Evolutionary conservation across 2,329 filamentous ascomycete genomes (phyloP).

Genomic region (Fusarium keratoplasticum): DNA sequence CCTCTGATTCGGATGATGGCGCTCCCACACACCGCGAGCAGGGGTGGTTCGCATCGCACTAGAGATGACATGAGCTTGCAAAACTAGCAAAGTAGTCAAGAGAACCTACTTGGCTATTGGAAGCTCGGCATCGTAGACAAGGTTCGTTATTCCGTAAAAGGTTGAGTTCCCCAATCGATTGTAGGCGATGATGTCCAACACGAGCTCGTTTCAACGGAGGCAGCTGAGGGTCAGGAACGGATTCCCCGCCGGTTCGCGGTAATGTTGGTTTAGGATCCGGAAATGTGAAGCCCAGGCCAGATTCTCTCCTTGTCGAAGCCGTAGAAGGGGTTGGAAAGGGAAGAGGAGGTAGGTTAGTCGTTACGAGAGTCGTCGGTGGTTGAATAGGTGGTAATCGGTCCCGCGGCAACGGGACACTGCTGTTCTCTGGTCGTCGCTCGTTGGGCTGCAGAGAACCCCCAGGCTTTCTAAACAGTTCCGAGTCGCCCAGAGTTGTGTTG

Average conservation of each 20-base stretch:
- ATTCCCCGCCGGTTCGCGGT: slow-evolving; percentile 57
- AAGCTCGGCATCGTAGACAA: slow-evolving; percentile 64
- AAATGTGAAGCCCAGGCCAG: slow-evolving; percentile 51
- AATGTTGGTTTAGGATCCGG: slow-evolving; percentile 51
- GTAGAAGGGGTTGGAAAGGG: slow-evolving; percentile 47
- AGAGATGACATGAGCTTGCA: slow-evolving; percentile 20
- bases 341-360: slow-evolving; percentile 45
- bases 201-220: slow-evolving; percentile 67
- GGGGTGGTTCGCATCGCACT: slow-evolving; percentile 65
- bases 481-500: slow-evolving; percentile 55
- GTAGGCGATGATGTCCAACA: slow-evolving; percentile 63
- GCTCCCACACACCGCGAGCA: slow-evolving; percentile 60
- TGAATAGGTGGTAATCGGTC: slow-evolving; percentile 50
- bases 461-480: slow-evolving; percentile 54
- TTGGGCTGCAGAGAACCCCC: slow-evolving; percentile 19
- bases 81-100: not conserved
- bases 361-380: slow-evolving; percentile 50
- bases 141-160: slow-evolving; percentile 60
- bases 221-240: slow-evolving; percentile 63
- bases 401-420: slow-evolving; percentile 36
- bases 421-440: slow-evolving; percentile 24
- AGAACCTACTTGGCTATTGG: slow-evolving; percentile 58
- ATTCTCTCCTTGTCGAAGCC: slow-evolving; percentile 44
- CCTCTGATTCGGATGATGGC: slow-evolving; percentile 51
- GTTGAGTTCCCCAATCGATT: slow-evolving; percentile 68